Evolutionary conservation across 1,139 yeast genomes (phyloP).

Genomic region (Candida smagusa): DNA sequence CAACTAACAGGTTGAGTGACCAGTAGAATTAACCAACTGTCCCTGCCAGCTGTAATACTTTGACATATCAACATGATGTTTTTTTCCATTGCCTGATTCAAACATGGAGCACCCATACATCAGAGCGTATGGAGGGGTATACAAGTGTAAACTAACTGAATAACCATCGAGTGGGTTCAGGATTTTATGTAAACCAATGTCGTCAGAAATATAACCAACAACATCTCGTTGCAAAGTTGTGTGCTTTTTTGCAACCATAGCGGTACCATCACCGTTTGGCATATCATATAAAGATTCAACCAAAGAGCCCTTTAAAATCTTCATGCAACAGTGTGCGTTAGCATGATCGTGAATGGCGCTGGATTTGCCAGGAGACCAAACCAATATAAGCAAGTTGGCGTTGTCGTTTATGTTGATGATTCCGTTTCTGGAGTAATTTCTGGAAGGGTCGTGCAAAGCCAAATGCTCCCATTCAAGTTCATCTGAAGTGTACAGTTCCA

Average conservation of each 20-base stretch:
- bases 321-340: slow-evolving; percentile 68
- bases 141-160: slow-evolving; percentile 71
- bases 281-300: slow-evolving; percentile 57
- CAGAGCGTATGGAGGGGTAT: slow-evolving; percentile 77
- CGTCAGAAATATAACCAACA: slow-evolving; percentile 68
- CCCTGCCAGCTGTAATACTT: slow-evolving; percentile 67
- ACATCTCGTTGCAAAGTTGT: slow-evolving; percentile 40
- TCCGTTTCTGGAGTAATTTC: slow-evolving; percentile 61
- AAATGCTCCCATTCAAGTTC: slow-evolving; percentile 57
- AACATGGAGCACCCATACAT: slow-evolving; percentile 64
- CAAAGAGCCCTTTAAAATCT: slow-evolving; percentile 59
- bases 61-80: slow-evolving; percentile 58
- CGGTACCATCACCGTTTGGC: slow-evolving; percentile 29
- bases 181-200: slow-evolving; percentile 65
- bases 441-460: slow-evolving; percentile 52
- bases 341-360: slow-evolving; percentile 78
- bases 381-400: slow-evolving; percentile 65
- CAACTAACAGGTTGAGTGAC: slow-evolving; percentile 31
- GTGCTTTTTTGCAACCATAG: slow-evolving; percentile 26
- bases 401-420: slow-evolving; percentile 64
- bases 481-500: slow-evolving; percentile 49
- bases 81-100: slow-evolving; percentile 50
- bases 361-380: slow-evolving; percentile 70
- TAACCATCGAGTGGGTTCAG: slow-evolving; percentile 43
- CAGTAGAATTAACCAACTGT: slow-evolving; percentile 26